Percentiles rank a stretch among this genome's conserved stretches.
These are phyloP conservation scores for Juglanconis sp. DNA, from an alignment of 2,329 filamentous ascomycete genomes.

Conservation along the genomic window DNA sequence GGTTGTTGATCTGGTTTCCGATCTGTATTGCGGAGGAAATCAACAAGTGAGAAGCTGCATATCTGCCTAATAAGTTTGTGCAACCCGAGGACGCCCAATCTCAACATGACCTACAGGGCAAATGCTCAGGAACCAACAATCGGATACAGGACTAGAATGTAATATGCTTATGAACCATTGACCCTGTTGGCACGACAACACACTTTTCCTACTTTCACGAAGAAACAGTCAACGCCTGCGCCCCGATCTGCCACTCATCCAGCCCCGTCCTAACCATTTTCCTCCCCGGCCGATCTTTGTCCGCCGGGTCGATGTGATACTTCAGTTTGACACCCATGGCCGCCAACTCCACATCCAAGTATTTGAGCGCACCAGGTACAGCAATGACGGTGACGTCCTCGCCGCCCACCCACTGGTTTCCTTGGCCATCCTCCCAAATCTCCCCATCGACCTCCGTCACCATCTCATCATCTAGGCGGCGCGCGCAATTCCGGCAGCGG, in stretches of 20 bases:
- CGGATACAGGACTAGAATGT: neutral
- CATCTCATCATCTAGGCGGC: slow-evolving; percentile 53
- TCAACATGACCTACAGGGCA: no score
- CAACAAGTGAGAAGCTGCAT: no score
- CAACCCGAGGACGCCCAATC: no score
- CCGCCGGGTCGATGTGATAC: slow-evolving; percentile 57
- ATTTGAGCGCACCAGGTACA: slow-evolving; percentile 88
- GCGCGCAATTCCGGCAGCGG: slow-evolving; percentile 76
- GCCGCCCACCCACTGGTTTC: slow-evolving; percentile 79
- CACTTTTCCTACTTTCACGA: neutral
- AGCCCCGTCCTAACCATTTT: slow-evolving; percentile 14
- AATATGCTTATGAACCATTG: neutral
- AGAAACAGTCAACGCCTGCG: slow-evolving; percentile 13
- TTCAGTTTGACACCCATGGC: slow-evolving; percentile 96
- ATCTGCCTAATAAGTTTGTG: no score
- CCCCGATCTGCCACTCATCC: slow-evolving; percentile 16
- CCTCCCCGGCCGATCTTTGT: slow-evolving; percentile 62
- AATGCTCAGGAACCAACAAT: neutral
- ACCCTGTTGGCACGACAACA: neutral
- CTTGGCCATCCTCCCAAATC: slow-evolving; percentile 90
- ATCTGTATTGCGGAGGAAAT: no score
- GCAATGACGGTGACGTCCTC: slow-evolving; percentile 89
- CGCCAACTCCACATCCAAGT: slow-evolving; percentile 89
- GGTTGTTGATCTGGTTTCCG: no score
- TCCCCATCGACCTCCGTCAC: slow-evolving; percentile 62